These are phyloP conservation scores for Penicillium maclennaniae DNA, from an alignment of 495 filamentous ascomycete species.

Conservation along the genomic window DNA sequence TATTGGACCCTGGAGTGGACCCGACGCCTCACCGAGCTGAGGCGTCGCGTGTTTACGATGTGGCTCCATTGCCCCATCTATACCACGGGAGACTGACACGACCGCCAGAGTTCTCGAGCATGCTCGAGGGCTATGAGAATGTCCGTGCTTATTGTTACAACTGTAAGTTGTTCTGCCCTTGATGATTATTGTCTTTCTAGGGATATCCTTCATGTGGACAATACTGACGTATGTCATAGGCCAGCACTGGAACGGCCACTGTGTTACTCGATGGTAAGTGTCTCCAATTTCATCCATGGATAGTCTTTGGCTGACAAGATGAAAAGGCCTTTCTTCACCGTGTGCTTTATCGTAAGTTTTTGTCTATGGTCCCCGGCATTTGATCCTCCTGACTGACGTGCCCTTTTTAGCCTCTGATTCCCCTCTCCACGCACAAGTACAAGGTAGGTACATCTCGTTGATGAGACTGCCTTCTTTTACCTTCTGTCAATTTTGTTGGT, in stretches of 20 bases:
- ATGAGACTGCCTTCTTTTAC: neutral
- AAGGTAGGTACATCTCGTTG: constrained; percentile 28
- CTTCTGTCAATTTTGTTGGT: neutral
- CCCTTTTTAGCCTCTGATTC: constrained; percentile 41
- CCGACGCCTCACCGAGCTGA: neutral
- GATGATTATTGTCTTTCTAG: neutral
- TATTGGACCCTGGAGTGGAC: constrained; percentile 2
- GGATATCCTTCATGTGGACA: neutral
- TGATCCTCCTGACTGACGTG: constrained; percentile 9
- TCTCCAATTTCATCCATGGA: neutral
- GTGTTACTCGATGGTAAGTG: constrained; percentile 49
- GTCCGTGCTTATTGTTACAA: constrained; percentile 54
- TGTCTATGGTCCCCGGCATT: neutral
- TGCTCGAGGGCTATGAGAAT: constrained; percentile 52
- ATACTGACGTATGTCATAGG: constrained; percentile 25
- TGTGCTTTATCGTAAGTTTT: constrained; percentile 51
- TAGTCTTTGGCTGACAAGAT: constrained; percentile 12
- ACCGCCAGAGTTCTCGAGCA: constrained; percentile 46
- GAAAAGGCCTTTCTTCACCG: constrained; percentile 49
- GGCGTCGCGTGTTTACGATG: constrained; percentile 12
- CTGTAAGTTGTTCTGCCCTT: constrained; percentile 35
- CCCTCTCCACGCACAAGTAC: constrained; percentile 48
- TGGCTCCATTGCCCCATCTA: constrained; percentile 6
- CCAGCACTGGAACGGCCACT: constrained; percentile 50
- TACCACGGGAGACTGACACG: constrained; percentile 2